A percentile compares a stretch with the other conserved stretches of the same genome.
Evolutionary conservation across 805 yeast species (phyloP).

Genomic region (Candida ipomoeae): DNA sequence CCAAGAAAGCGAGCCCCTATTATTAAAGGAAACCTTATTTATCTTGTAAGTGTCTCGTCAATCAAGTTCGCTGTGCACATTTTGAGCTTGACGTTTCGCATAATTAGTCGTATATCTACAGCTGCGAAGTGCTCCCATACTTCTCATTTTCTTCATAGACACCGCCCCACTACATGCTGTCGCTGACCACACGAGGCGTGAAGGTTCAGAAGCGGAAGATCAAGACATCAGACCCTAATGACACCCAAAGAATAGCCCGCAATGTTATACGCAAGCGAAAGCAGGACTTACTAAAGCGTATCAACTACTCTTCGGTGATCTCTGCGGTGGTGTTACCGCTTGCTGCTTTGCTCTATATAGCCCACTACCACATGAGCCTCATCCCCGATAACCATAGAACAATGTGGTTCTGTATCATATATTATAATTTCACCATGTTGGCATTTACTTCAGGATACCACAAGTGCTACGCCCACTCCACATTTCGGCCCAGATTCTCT

Average conservation of each 20-base stretch:
- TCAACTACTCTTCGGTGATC: slow-evolving; percentile 32
- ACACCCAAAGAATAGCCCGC: slow-evolving; percentile 21
- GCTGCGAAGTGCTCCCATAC: slow-evolving; percentile 1
- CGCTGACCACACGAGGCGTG: slow-evolving; percentile 10
- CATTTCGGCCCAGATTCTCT: slow-evolving; percentile 26
- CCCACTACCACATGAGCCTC: slow-evolving; percentile 18
- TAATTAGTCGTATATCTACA: background rate
- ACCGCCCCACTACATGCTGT: slow-evolving; percentile 3
- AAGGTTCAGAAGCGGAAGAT: slow-evolving; percentile 25
- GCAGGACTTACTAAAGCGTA: slow-evolving; percentile 33
- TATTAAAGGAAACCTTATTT: background rate
- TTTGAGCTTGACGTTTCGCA: background rate
- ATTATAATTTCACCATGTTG: slow-evolving; percentile 34
- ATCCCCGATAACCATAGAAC: slow-evolving; percentile 29
- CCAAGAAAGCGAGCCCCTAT: too few species aligned
- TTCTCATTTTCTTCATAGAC: background rate
- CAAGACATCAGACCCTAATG: slow-evolving; percentile 13
- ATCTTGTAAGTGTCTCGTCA: background rate
- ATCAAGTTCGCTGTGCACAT: background rate
- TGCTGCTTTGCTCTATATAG: slow-evolving; percentile 25
- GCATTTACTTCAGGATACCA: slow-evolving; percentile 44
- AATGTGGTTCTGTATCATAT: slow-evolving; percentile 27
- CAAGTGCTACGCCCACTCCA: slow-evolving; percentile 39
- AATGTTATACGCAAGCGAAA: slow-evolving; percentile 33
- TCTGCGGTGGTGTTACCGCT: slow-evolving; percentile 35